Evolutionary conservation across 1,284 basidiomycete species (phyloP).

Genomic region (Melampsora larici-populina): DNA sequence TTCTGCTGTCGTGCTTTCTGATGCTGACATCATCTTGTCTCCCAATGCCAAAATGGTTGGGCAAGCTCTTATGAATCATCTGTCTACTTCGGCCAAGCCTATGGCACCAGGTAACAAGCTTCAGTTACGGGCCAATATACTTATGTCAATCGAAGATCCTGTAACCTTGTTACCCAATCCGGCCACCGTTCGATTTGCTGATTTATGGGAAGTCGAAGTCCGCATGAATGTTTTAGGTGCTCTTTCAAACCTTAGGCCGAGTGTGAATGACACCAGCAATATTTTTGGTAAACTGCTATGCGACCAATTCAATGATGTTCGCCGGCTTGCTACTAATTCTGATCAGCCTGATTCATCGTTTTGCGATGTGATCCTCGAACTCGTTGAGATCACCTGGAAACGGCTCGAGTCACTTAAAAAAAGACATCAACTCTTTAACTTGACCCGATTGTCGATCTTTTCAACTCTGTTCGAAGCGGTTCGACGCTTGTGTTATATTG

Average conservation of each 20-base stretch:
- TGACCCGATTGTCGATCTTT: neutral
- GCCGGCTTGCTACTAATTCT: neutral
- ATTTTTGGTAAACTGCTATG: neutral
- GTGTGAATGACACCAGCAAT: neutral
- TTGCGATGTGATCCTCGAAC: neutral
- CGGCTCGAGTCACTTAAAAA: neutral
- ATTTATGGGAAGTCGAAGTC: slow-evolving; percentile 4
- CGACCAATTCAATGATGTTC: neutral
- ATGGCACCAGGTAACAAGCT: neutral
- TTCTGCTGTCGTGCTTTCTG: slow-evolving; percentile 4
- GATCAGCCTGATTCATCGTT: neutral
- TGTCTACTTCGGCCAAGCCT: neutral
- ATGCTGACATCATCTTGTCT: neutral
- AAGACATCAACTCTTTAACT: neutral
- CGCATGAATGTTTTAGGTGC: neutral
- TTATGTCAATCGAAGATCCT: neutral
- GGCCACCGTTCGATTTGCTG: neutral
- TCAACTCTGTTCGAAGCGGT: neutral
- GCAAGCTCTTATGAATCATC: slow-evolving; percentile 3
- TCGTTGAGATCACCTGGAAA: neutral
- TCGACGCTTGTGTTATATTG: neutral
- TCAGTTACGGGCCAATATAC: neutral
- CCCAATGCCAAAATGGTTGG: neutral
- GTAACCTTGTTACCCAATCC: neutral
- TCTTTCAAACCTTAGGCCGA: neutral